Percentiles rank a stretch among this genome's conserved stretches.
phyloP scores from a whole-genome alignment of 2,329 filamentous ascomycete genomes.

The Stromatinia cepivora region DNA sequence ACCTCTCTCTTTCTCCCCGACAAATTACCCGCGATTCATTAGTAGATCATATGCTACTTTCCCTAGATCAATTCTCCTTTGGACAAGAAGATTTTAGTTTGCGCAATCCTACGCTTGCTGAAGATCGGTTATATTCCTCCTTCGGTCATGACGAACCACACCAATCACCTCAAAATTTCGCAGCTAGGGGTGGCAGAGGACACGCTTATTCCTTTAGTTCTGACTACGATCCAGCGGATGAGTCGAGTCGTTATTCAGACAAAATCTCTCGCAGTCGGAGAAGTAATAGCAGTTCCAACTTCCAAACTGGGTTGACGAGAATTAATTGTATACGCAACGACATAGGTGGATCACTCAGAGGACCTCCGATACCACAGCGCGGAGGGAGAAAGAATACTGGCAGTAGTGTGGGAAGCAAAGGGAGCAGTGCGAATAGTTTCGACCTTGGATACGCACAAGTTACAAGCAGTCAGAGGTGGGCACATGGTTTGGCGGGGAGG shows the following conservation, averaged over 20 bases:
- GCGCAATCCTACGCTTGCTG: constrained; percentile 35
- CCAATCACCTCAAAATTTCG: constrained; percentile 35
- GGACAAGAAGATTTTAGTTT: constrained; percentile 43
- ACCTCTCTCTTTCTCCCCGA: constrained; percentile 75
- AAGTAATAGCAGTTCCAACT: constrained; percentile 80
- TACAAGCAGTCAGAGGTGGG: constrained; percentile 59
- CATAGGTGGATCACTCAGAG: constrained; percentile 41
- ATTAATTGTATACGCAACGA: constrained; percentile 59
- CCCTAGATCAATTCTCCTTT: constrained; percentile 79
- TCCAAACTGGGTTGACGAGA: constrained; percentile 58
- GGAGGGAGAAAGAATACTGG: constrained; percentile 52
- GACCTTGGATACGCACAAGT: constrained; percentile 62
- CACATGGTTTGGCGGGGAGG: constrained; percentile 50
- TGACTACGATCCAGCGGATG: constrained; percentile 57
- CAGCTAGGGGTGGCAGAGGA: constrained; percentile 32
- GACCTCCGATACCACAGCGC: constrained; percentile 44
- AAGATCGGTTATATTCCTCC: constrained; percentile 37
- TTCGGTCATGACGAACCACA: constrained; percentile 38
- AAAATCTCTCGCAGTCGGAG: constrained; percentile 60
- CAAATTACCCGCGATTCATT: constrained; percentile 85
- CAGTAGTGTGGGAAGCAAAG: constrained; percentile 72
- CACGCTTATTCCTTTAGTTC: constrained; percentile 62
- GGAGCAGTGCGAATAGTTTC: constrained; percentile 67
- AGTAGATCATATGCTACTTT: constrained; percentile 92
- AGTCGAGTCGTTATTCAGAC: constrained; percentile 53